phyloP scores from a whole-genome alignment of 2,329 filamentous ascomycete genomes.

The Myriangium duriaei region DNA sequence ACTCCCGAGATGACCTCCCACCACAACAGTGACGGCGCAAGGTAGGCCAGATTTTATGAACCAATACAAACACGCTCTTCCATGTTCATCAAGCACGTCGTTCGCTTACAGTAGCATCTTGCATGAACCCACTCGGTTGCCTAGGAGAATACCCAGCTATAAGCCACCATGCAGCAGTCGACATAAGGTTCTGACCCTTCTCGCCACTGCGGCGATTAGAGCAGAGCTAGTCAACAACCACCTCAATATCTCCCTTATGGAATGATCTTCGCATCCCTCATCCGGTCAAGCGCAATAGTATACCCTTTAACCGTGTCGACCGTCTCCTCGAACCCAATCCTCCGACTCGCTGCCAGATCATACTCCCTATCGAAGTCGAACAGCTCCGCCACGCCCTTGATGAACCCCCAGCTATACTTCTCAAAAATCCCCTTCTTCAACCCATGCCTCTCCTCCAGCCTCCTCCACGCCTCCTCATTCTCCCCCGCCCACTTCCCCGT shows the following conservation, averaged over 20 bases:
- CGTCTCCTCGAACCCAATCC: conserved; percentile 30
- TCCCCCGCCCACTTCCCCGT: conserved; percentile 24
- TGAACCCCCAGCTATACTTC: conserved; percentile 25
- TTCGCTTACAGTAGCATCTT: too few relatives aligned
- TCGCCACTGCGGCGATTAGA: too few relatives aligned
- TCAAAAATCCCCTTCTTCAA: conserved; percentile 27
- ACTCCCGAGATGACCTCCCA: too few relatives aligned
- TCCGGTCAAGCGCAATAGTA: conserved; percentile 31
- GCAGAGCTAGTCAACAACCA: too few relatives aligned
- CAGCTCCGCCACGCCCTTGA: conserved; percentile 31
- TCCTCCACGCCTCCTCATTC: conserved; percentile 20
- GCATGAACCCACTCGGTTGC: too few relatives aligned
- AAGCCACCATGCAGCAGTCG: too few relatives aligned
- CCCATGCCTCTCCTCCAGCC: conserved; percentile 23
- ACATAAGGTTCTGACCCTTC: not conserved
- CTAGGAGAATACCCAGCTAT: too few relatives aligned
- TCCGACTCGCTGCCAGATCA: conserved; percentile 32
- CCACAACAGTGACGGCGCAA: too few relatives aligned
- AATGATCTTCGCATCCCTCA: conserved; percentile 32
- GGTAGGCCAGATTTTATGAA: too few relatives aligned
- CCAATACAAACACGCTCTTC: too few relatives aligned
- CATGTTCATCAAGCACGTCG: too few relatives aligned
- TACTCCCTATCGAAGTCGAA: conserved; percentile 32
- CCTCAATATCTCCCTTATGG: conserved; percentile 17
- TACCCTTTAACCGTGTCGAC: conserved; percentile 26